phyloP scores from a whole-genome alignment of 371 early-diverging fungal species.

The Dichotomocladium elegans region DNA sequence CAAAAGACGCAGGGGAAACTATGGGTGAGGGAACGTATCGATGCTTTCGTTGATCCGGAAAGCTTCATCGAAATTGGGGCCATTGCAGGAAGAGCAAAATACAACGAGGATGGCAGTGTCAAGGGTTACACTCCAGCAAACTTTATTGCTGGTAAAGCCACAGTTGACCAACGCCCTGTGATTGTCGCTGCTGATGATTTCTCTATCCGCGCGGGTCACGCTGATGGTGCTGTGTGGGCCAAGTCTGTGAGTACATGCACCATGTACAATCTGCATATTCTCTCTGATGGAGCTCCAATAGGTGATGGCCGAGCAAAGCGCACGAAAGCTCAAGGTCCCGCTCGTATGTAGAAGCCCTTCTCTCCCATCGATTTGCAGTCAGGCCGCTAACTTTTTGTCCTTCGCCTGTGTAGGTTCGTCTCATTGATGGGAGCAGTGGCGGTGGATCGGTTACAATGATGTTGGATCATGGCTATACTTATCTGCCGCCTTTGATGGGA shows the following conservation, averaged over 20 bases:
- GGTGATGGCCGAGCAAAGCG: slow-evolving; percentile 26
- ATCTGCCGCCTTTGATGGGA: slow-evolving; percentile 40
- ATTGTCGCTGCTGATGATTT: slow-evolving; percentile 45
- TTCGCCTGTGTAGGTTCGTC: slow-evolving; percentile 18
- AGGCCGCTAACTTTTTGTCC: too few species aligned
- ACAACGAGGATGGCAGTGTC: slow-evolving; percentile 22
- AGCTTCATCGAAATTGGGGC: slow-evolving; percentile 36
- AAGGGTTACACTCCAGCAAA: slow-evolving; percentile 33
- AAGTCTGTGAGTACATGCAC: slow-evolving; percentile 25
- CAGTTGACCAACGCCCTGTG: slow-evolving; percentile 19
- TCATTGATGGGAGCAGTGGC: slow-evolving; percentile 46
- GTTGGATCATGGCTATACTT: slow-evolving; percentile 33
- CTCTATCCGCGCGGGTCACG: slow-evolving; percentile 46
- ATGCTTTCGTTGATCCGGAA: slow-evolving; percentile 25
- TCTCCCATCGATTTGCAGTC: too few species aligned
- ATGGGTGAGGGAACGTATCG: slow-evolving; percentile 44
- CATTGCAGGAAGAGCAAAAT: slow-evolving; percentile 33
- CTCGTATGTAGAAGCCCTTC: slow-evolving; percentile 13
- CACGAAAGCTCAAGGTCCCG: slow-evolving; percentile 34
- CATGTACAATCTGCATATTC: background rate
- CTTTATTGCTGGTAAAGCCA: slow-evolving; percentile 39
- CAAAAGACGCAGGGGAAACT: slow-evolving; percentile 42
- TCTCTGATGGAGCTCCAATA: slow-evolving; percentile 14
- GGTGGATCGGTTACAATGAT: slow-evolving; percentile 34
- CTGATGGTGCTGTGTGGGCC: slow-evolving; percentile 43